Base-by-base conservation (phyloP, 352 stramenopile genomes). In the Phytophthora citricola region DNA sequence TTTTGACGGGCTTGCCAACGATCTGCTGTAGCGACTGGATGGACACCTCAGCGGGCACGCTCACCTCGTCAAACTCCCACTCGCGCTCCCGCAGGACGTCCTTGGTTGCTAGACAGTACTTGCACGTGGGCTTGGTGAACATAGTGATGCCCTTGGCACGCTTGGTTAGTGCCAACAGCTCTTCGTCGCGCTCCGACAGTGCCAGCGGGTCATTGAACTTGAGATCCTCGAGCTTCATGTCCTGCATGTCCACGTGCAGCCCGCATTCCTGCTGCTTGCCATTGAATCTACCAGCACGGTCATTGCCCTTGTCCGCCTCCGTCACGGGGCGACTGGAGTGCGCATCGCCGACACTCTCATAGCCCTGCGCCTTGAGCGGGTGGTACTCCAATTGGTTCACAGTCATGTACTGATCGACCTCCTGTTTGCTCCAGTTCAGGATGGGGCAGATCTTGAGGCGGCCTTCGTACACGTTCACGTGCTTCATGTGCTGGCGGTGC, bases 371-470 rank as follows among this genome's bases (percentile, higher is more conserved):
- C 63, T 95, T 93, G 39, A 96, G 82, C n/a, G 89, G 89, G 57
- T 96, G 89, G 63, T 89, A 92, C 53, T 89, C 81, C 46, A 96
- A 73, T 32, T 84, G 58, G 57, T 92, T 75, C 6, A 31, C 54
- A 26, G 73, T 58, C 81, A 95, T 93, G 67, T 95, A 95, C 45
- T 92, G 59, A 22, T 91, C 81, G 6, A 95, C 73, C 31, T 94
- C 77, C 14, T 76, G 46, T 53, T 93, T 91, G 60, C 75, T 90
- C 89, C 87, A 95, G 32, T 83, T 66, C 40, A 96, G 74, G 34
- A 95, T 96, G 43, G 89, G 89, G 43, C 89, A 93, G 49, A 96
- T 90, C 70, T 96, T 96, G 48, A 95, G 72, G 1, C 86, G 77
- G 7, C 84, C 87, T 46, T 96, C 83, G 61, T 94, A 80, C 57